Base-by-base conservation (phyloP, 257 asterid genomes). In the Avicennia marina region DNA sequence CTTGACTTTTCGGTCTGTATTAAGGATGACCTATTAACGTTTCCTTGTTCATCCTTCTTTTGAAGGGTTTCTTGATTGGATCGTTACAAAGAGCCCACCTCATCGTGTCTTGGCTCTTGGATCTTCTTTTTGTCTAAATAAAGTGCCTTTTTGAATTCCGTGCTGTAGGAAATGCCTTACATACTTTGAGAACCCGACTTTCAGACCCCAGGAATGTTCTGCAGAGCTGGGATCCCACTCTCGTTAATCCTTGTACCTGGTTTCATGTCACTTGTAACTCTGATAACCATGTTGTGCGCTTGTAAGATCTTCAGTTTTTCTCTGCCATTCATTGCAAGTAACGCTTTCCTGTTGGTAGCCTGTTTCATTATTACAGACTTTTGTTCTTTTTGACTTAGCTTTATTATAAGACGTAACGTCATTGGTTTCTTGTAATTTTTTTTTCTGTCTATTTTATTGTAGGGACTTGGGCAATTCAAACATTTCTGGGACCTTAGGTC, bases 381-480 rank as follows among this genome's bases (percentile, higher is more conserved):
- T n/a, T n/a, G n/a, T n/a, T n/a, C n/a, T n/a, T n/a, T n/a, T n/a
- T n/a, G n/a, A n/a, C n/a, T n/a, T n/a, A n/a, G n/a, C n/a, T n/a
- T n/a, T n/a, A n/a, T n/a, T n/a, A n/a, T n/a, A n/a, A n/a, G n/a
- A n/a, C n/a, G n/a, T n/a, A n/a, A n/a, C n/a, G n/a, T 7, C 11
- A 9, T n/a, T 0, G 41, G 9, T 40, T 34, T 52, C 47, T 18
- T 60, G 15, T 13, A 56, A 8, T 17, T 31, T 64, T 3, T 44
- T 19, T 40, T 58, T n/a, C n/a, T 46, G 34, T 60, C 33, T 11
- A 21, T 53, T 55, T 58, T 26, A 58, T 60, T 59, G 32, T 29
- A 90, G 98, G 87, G 96, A 90, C 42, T 82, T 90, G 90, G 98
- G 98, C 13, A 87, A 82, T 75, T 77, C 89, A n/a, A 90, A 90